These are phyloP conservation scores for Citropsis articulata DNA, from an alignment of 345 rosid genomes.

Conservation along the genomic window DNA sequence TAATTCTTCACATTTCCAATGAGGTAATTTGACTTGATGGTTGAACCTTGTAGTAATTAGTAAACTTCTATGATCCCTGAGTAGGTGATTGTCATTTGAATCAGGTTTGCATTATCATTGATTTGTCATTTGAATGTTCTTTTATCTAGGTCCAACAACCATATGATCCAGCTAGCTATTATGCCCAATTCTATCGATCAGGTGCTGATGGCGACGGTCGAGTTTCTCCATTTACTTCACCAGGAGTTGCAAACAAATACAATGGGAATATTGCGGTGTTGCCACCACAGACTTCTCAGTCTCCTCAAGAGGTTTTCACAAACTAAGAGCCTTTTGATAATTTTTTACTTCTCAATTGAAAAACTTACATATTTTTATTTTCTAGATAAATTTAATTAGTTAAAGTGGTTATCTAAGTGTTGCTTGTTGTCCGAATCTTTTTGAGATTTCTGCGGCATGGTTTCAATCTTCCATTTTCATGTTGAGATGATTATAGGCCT, in stretches of 20 bases:
- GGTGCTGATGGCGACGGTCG: slow-evolving; percentile 71
- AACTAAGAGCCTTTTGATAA: slow-evolving; percentile 10
- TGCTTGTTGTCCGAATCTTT: slow-evolving; percentile 7
- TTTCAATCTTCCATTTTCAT: not conserved
- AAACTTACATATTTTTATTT: not conserved
- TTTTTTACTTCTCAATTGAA: not conserved
- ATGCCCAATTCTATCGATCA: slow-evolving; percentile 75
- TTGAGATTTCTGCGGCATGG: not conserved
- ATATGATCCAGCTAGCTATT: slow-evolving; percentile 73
- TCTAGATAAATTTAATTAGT: not conserved
- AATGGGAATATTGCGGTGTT: slow-evolving; percentile 68
- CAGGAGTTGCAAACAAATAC: slow-evolving; percentile 73
- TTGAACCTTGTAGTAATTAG: not conserved
- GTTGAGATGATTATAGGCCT: not conserved
- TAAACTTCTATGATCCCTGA: too few relatives aligned
- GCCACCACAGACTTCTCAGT: slow-evolving; percentile 74
- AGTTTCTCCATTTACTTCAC: slow-evolving; percentile 70
- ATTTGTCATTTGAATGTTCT: not conserved
- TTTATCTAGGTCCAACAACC: slow-evolving; percentile 65
- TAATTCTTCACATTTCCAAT: slow-evolving; percentile 3
- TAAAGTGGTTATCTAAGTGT: not conserved
- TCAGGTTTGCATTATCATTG: not conserved
- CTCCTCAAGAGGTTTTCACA: slow-evolving; percentile 76
- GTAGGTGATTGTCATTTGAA: not conserved
- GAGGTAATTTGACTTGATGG: not conserved